A percentile compares a stretch with the other conserved stretches of the same genome.
phyloP scores from a whole-genome alignment of 2,329 filamentous ascomycete genomes.

The Paracoccidioides brasiliensis region DNA sequence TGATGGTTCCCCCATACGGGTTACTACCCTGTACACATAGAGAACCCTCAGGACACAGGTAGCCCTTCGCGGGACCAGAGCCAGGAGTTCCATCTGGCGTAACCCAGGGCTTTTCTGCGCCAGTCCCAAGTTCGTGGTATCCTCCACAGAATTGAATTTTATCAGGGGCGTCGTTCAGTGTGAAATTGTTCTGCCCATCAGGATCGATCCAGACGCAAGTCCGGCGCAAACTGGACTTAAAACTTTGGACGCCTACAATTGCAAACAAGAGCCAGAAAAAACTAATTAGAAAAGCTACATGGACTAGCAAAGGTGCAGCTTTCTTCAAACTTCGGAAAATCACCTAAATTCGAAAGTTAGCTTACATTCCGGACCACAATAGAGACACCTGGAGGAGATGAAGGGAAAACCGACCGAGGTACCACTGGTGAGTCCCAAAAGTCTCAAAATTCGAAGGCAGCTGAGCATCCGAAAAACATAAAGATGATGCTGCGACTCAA shows the following conservation, averaged over 20 bases:
- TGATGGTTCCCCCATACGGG: slow-evolving; percentile 74
- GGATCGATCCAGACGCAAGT: slow-evolving; percentile 69
- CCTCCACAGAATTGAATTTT: slow-evolving; percentile 75
- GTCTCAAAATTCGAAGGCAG: slow-evolving; percentile 77
- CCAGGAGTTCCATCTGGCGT: slow-evolving; percentile 41
- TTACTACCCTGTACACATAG: slow-evolving; percentile 67
- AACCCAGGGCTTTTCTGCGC: slow-evolving; percentile 54
- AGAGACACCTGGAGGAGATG: neutral
- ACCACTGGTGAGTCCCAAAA: slow-evolving; percentile 85
- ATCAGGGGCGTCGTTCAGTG: slow-evolving; percentile 41
- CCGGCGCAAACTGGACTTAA: slow-evolving; percentile 68
- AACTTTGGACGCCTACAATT: slow-evolving; percentile 92
- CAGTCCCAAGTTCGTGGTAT: slow-evolving; percentile 51
- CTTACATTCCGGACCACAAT: neutral
- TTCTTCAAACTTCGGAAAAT: slow-evolving; percentile 93
- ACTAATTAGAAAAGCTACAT: slow-evolving; percentile 83
- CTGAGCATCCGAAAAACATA: slow-evolving; percentile 95
- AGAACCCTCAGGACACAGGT: slow-evolving; percentile 71
- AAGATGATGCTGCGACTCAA: slow-evolving; percentile 58
- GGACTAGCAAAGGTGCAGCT: slow-evolving; percentile 76
- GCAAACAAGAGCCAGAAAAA: slow-evolving; percentile 98
- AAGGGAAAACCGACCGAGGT: slow-evolving; percentile 54
- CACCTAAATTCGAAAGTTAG: slow-evolving; percentile 42
- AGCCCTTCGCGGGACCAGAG: slow-evolving; percentile 55
- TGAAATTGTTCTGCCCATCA: slow-evolving; percentile 26